Evolutionary conservation across 257 asterid genomes (phyloP).

Genomic region (Przewalskia tangutica): DNA sequence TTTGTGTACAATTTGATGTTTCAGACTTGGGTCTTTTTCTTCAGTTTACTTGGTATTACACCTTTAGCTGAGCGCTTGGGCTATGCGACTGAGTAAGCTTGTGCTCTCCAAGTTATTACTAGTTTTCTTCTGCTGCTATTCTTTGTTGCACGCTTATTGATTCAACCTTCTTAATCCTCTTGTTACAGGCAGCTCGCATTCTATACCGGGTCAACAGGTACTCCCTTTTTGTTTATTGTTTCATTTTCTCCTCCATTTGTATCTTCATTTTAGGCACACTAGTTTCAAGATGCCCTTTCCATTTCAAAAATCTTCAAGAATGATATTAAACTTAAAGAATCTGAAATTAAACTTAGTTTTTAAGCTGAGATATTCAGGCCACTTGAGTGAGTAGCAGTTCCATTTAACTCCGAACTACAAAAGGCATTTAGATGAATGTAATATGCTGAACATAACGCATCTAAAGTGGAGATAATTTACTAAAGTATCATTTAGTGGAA

Average conservation of each 20-base stretch:
- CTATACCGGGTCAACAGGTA: constrained; percentile 76
- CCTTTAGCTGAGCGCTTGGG: constrained; percentile 98
- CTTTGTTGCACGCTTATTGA: not conserved
- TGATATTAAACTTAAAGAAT: not conserved
- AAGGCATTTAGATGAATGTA: not conserved
- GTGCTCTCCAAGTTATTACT: not conserved
- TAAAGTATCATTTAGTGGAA: not conserved
- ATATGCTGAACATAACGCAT: not conserved
- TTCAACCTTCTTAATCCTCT: not conserved
- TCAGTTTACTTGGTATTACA: constrained; percentile 77
- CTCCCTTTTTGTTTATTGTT: not conserved
- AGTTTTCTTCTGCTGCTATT: not conserved
- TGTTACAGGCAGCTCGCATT: constrained; percentile 63
- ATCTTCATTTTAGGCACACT: not conserved
- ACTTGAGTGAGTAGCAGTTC: not conserved
- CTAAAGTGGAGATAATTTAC: not conserved
- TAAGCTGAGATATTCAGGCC: not conserved
- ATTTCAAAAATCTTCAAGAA: not conserved
- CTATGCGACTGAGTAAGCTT: constrained; percentile 84
- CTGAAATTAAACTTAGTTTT: too few species aligned
- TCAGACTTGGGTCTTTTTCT: constrained; percentile 89
- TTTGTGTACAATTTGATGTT: not conserved
- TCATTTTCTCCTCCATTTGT: not conserved
- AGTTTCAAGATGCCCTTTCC: not conserved
- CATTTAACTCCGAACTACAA: not conserved